Conservation (phyloP, 2,329 filamentous ascomycete species). For the Huntiella abstrusa region DNA sequence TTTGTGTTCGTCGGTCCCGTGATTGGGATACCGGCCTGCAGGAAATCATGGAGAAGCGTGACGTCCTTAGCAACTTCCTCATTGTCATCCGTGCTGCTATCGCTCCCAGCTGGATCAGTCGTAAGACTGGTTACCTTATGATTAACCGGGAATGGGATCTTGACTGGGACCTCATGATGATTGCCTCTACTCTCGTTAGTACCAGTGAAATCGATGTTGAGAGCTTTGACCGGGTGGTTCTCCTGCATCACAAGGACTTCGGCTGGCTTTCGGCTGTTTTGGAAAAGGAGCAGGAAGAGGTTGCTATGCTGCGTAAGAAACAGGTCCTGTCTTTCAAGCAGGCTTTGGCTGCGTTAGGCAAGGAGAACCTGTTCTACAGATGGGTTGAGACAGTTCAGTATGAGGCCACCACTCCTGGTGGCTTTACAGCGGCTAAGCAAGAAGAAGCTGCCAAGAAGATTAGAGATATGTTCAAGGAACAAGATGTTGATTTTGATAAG, state of each 20-base stretch:
- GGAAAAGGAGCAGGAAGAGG: slow-evolving; percentile 37
- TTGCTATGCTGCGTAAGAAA: slow-evolving; percentile 44
- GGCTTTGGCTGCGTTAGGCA: slow-evolving; percentile 53
- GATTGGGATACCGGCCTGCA: slow-evolving; percentile 46
- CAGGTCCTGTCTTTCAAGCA: slow-evolving; percentile 72
- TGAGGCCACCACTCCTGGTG: slow-evolving; percentile 60
- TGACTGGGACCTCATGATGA: slow-evolving; percentile 66
- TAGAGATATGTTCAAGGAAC: slow-evolving; percentile 51
- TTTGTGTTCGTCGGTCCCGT: slow-evolving; percentile 62
- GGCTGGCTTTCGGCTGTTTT: slow-evolving; percentile 39
- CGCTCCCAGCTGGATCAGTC: slow-evolving; percentile 41
- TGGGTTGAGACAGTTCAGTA: slow-evolving; percentile 90
- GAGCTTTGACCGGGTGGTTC: slow-evolving; percentile 52
- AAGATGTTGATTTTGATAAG: slow-evolving; percentile 65
- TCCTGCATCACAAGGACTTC: slow-evolving; percentile 45
- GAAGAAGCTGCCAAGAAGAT: slow-evolving; percentile 54
- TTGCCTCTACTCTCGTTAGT: slow-evolving; percentile 51
- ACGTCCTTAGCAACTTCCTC: slow-evolving; percentile 35
- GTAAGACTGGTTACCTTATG: slow-evolving; percentile 76
- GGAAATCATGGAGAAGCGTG: slow-evolving; percentile 25
- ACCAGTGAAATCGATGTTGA: slow-evolving; percentile 33
- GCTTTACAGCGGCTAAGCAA: slow-evolving; percentile 60
- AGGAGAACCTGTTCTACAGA: slow-evolving; percentile 75
- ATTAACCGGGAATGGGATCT: slow-evolving; percentile 76
- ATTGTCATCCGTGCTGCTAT: slow-evolving; percentile 49